Conservation (phyloP, 371 early-diverging fungal genomes). For the Mortierella sp. region DNA sequence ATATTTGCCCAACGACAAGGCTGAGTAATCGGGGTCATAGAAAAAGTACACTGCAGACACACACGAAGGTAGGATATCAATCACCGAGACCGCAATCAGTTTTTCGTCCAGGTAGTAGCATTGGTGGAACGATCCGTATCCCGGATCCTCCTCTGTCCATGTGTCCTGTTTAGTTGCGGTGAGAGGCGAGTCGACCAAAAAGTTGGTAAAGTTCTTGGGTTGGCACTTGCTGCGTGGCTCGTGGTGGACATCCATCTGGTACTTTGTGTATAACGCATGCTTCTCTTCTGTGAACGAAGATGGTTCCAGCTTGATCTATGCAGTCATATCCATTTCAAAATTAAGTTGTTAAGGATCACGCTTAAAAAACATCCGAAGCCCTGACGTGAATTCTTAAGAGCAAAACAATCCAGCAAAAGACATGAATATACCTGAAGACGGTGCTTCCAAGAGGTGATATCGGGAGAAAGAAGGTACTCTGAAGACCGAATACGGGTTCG, state of each 20-base stretch:
- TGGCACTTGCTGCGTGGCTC: constrained; percentile 75
- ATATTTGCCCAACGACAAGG: constrained; percentile 86
- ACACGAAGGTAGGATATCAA: constrained; percentile 92
- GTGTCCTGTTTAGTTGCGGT: constrained; percentile 48
- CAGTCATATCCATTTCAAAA: background rate
- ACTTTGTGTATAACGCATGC: constrained; percentile 81
- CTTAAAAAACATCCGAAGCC: too few relatives aligned
- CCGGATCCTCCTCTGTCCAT: constrained; percentile 49
- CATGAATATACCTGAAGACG: constrained; percentile 43
- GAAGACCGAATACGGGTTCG: constrained; percentile 40
- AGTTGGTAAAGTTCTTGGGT: constrained; percentile 70
- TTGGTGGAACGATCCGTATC: constrained; percentile 91
- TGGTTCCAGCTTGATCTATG: constrained; percentile 70
- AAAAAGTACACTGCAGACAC: constrained; percentile 95
- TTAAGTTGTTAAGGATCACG: background rate
- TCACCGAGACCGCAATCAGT: constrained; percentile 89
- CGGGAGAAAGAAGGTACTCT: constrained; percentile 50
- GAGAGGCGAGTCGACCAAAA: constrained; percentile 86
- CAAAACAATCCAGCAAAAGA: background rate
- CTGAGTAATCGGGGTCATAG: constrained; percentile 88
- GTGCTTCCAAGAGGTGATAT: constrained; percentile 55
- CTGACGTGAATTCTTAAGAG: too few relatives aligned
- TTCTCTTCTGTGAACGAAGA: constrained; percentile 82
- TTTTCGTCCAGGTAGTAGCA: constrained; percentile 83
- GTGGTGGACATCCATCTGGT: constrained; percentile 86